Evolutionary conservation across 371 early-diverging fungal genomes (phyloP).

Genomic region (Haplosporangium sp.): DNA sequence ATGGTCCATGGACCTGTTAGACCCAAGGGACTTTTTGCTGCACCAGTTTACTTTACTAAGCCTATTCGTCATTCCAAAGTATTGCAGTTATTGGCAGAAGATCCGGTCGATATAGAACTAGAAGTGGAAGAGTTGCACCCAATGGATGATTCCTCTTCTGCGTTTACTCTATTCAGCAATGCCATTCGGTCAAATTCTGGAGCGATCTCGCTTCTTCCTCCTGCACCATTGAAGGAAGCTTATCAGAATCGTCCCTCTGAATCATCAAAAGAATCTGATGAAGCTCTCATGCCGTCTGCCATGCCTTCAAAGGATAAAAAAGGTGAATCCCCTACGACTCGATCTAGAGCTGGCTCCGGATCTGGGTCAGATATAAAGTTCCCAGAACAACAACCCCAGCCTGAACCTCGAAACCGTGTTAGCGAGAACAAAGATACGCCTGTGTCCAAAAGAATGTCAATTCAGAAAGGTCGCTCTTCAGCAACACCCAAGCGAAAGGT

Average conservation of each 20-base stretch:
- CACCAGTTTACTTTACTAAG: constrained; percentile 44
- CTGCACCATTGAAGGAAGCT: not conserved
- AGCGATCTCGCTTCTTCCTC: constrained; percentile 11
- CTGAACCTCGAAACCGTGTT: constrained; percentile 26
- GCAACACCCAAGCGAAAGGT: constrained; percentile 20
- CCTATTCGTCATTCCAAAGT: constrained; percentile 55
- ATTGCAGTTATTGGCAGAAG: constrained; percentile 24
- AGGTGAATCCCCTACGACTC: not conserved
- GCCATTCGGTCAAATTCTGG: constrained; percentile 3
- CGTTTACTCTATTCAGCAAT: constrained; percentile 5
- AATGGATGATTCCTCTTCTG: constrained; percentile 10
- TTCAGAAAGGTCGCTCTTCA: not conserved
- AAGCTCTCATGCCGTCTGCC: not conserved
- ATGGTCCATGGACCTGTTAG: not conserved
- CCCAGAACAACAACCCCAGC: constrained; percentile 19
- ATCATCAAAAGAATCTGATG: not conserved
- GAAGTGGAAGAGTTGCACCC: constrained; percentile 23
- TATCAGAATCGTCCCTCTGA: not conserved
- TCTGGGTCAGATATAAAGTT: constrained; percentile 15
- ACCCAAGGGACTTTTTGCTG: constrained; percentile 25
- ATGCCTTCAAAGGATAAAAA: constrained; percentile 10
- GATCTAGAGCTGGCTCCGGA: constrained; percentile 19
- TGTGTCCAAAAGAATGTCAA: constrained; percentile 1
- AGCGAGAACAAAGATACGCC: constrained; percentile 16
- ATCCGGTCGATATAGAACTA: constrained; percentile 21